phyloP scores from a whole-genome alignment of 2,329 filamentous ascomycete species.

The Aspergillus neoniger region DNA sequence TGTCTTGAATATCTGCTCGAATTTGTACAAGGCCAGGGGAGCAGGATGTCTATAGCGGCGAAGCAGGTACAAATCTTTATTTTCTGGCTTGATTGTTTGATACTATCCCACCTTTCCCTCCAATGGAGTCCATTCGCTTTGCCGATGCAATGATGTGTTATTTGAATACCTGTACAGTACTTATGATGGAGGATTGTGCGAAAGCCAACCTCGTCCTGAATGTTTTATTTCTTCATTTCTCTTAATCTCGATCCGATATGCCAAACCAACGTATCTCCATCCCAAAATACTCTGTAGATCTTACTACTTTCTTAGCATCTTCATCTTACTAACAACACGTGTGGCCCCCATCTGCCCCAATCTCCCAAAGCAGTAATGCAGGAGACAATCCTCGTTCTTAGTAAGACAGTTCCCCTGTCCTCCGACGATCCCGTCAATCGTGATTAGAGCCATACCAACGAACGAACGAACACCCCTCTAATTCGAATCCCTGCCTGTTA shows the following conservation, averaged over 20 bases:
- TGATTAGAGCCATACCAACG: not conserved
- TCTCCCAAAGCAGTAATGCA: not conserved
- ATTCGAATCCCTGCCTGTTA: not conserved
- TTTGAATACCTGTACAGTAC: constrained; percentile 15
- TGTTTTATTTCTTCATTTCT: not conserved
- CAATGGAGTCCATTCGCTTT: constrained; percentile 35
- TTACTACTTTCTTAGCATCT: not conserved
- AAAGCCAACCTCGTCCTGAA: not conserved
- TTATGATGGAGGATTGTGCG: constrained; percentile 5
- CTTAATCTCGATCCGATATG: not conserved
- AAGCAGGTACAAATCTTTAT: constrained; percentile 2
- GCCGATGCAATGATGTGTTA: constrained; percentile 3
- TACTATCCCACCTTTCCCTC: constrained; percentile 22
- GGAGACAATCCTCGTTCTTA: not conserved
- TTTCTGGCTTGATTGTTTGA: constrained; percentile 18
- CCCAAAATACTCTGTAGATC: not conserved
- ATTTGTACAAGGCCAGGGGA: not conserved
- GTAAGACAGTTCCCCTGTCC: not conserved
- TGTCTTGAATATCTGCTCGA: constrained; percentile 7
- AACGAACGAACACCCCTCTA: not conserved
- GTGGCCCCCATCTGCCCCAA: not conserved
- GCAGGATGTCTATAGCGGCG: not conserved
- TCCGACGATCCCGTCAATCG: not conserved
- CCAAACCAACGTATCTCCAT: not conserved
- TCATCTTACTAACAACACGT: not conserved